Evolutionary conservation across 495 filamentous ascomycete species (phyloP).

Genomic region (Chaetomium tenue): DNA sequence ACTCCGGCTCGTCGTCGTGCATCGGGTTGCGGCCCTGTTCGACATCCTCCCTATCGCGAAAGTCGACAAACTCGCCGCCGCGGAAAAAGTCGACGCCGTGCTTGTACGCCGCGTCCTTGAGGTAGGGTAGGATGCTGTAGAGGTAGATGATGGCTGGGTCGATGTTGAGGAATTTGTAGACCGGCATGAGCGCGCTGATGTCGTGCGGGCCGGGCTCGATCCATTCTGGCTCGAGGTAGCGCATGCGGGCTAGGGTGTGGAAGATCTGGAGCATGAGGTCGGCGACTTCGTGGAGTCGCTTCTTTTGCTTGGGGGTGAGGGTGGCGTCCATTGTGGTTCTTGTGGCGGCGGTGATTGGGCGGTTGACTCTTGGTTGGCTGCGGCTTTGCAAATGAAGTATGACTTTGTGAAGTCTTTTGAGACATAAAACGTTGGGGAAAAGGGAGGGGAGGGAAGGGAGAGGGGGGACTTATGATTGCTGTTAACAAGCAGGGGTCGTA

Average conservation of each 20-base stretch:
- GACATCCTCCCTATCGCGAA: slow-evolving; percentile 10
- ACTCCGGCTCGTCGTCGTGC: neutral
- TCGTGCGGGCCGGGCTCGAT: slow-evolving; percentile 28
- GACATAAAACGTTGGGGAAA: neutral
- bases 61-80: slow-evolving; percentile 15
- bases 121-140: slow-evolving; percentile 29
- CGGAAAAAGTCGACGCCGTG: slow-evolving; percentile 9
- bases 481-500: too few species aligned
- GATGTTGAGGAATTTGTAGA: slow-evolving; percentile 16
- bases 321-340: neutral
- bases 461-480: too few species aligned
- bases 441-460: too few species aligned
- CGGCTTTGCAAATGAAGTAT: neutral
- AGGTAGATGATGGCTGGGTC: slow-evolving; percentile 29
- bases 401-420: neutral
- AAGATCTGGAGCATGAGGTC: slow-evolving; percentile 24
- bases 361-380: neutral
- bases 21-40: slow-evolving; percentile 8
- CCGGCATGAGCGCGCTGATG: slow-evolving; percentile 13
- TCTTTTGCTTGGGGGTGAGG: slow-evolving; percentile 15
- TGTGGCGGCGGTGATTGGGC: neutral
- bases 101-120: neutral
- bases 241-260: slow-evolving; percentile 23
- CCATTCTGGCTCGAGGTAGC: slow-evolving; percentile 8
- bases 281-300: slow-evolving; percentile 20